Evolutionary conservation across 2,329 filamentous ascomycete genomes (phyloP), one percentile per base, ranked within the genome.

Genomic region (Colletotrichum sp.): DNA sequence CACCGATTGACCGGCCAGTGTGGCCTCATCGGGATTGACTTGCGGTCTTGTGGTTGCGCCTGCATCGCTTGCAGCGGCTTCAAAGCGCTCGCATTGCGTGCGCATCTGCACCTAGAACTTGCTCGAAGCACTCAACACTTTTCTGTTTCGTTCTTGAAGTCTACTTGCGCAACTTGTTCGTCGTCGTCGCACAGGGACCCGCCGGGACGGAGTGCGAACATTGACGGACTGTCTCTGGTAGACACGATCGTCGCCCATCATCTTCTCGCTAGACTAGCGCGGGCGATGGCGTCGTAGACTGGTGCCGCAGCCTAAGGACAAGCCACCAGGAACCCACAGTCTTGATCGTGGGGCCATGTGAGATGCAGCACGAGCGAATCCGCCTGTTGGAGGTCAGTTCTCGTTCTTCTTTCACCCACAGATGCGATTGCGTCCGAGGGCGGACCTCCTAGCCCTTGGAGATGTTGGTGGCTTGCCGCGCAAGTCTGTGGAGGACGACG

Each of bases 91-190:
- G 55, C 62, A 52, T 48, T 67, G 72, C 62, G 62, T 67, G 72
- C 68, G 69, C 68, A 39, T 59, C 74, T 70, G 65, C 65, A 70
- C 32, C 64, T 62, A 65, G 74, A 66, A 74, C 34, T 64, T 78
- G 69, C 55, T 73, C 39, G 48, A 68, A 70, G 66, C 59, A 76
- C 62, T 73, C 65, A 16, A 22, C 65, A n/a, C 55, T 24, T 15
- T 24, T 39, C 48, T 52, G 44, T 7, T 30, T 18, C 9, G 26
- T 18, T 28, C 34, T 5, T 13, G n/a, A 24, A 44, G 28, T 22
- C 10, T 66, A 26, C 34, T 22, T 16, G 36, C n/a, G 30, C 10
- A 57, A 72, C 57, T 68, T 44, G 44, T 75, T 52, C 32, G n/a
- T 16, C 44, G 24, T 68, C 9, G 68, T 75, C 36, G 62, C 62